These are phyloP conservation scores for Cytospora schulzeri DNA, from an alignment of 2,329 filamentous ascomycete species.

Conservation along the genomic window DNA sequence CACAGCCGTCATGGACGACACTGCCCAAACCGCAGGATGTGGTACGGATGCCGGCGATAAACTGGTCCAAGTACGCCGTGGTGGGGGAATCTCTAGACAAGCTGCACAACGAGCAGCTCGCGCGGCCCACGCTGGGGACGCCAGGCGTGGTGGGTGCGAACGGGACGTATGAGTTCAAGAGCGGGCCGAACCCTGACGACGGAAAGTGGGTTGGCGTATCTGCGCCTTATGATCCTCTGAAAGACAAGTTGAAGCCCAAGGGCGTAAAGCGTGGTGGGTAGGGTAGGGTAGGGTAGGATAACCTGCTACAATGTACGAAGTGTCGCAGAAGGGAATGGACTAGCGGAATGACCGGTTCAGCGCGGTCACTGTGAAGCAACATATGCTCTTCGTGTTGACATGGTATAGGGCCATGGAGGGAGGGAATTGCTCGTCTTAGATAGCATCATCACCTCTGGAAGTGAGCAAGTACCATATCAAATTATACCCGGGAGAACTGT, in stretches of 20 bases:
- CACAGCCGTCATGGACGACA: conserved; percentile 53
- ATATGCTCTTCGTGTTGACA: not conserved
- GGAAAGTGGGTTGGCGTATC: conserved; percentile 55
- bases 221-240: conserved; percentile 57
- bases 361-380: not conserved
- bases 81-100: conserved; percentile 82
- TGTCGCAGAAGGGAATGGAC: not conserved
- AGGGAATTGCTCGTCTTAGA: not conserved
- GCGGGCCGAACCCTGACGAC: conserved; percentile 39
- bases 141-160: conserved; percentile 45
- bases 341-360: not conserved
- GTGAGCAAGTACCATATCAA: not conserved
- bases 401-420: not conserved
- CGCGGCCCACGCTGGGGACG: conserved; percentile 60
- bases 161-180: conserved; percentile 55
- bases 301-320: not conserved
- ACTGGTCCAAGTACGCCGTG: conserved; percentile 94
- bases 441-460: not conserved
- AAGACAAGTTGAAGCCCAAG: conserved; percentile 47
- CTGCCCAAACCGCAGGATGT: conserved; percentile 81
- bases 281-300: not conserved
- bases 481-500: not conserved
- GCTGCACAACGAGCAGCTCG: conserved; percentile 78
- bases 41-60: conserved; percentile 83
- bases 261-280: conserved; percentile 24